Evolutionary conservation across 2,329 filamentous ascomycete genomes (phyloP), one percentile per base, ranked within the genome.

Genomic region (Chaetoscypha palmicola): DNA sequence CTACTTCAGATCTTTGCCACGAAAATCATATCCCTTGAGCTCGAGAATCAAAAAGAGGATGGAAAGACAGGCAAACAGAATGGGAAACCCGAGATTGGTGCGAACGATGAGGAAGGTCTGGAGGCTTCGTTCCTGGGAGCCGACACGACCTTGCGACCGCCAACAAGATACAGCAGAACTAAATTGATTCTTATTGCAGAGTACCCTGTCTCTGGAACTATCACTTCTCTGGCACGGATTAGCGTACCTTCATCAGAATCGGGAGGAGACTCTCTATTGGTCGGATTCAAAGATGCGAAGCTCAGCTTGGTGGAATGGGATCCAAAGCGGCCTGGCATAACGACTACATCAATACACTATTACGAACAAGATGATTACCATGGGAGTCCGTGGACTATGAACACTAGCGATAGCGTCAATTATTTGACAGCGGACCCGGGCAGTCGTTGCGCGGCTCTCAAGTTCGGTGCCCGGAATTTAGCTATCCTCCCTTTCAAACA

Each of bases 241-340:
- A 89, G 84, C 64, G 74, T 80, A 1, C 70, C 78, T 40, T 74
- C 78, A 37, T 84, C 85, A 8, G 84, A 81, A 55, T 87, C 85
- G 17, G 87, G 86, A 14, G 90, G 86, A 46, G 87, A 96, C 49
- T 83, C 84, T 36, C 72, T 98, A 43, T 70, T 98, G 43, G 65
- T 97, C 45, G 84, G 88, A 0, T 85, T 91, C 66, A 84, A 85
- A 60, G 89, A 95, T 66, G 92, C 92, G 32, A 95, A 95, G 67
- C 75, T 97, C 60, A 94, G 86, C 64, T 72, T 98, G 64, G 74
- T 95, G 44, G 87, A 96, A 68, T 98, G 92, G 92, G 87, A 97
- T 62, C 81, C 87, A 7, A 79, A 84, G 62, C 80, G 79, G 54
- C 75, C 86, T 64, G 77, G 78, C 40, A 81, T 97, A 56, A 81